Conservation (phyloP, 2,329 filamentous ascomycete species). For the Diaporthe ilicicola region DNA sequence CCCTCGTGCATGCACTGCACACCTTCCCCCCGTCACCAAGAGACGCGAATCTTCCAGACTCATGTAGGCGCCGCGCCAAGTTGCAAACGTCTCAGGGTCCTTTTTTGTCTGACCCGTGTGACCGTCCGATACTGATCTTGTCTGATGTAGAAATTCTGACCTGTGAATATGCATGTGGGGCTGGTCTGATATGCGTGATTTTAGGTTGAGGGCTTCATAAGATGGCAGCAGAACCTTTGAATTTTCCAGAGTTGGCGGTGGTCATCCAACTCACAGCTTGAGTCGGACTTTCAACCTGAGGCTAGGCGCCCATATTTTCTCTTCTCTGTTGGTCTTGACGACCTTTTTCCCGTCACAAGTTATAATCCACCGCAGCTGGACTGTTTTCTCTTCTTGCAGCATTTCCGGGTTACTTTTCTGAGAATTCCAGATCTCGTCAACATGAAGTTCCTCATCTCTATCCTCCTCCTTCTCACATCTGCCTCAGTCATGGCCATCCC, state of each 20-base stretch:
- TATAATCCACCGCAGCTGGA: slow-evolving; percentile 5
- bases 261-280: slow-evolving; percentile 16
- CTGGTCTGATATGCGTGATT: slow-evolving; percentile 15
- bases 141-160: slow-evolving; percentile 12
- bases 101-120: slow-evolving; percentile 13
- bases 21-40: neutral
- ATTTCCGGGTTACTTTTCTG: too few relatives aligned
- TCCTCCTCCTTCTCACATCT: slow-evolving; percentile 18
- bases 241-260: neutral
- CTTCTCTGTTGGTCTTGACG: slow-evolving; percentile 13
- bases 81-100: slow-evolving; percentile 15
- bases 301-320: slow-evolving; percentile 13
- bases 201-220: slow-evolving; percentile 13
- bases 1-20: neutral
- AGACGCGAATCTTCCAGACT: neutral
- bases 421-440: neutral
- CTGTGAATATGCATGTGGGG: slow-evolving; percentile 4
- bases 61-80: slow-evolving; percentile 22
- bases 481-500: slow-evolving; percentile 18
- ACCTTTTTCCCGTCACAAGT: neutral
- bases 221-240: slow-evolving; percentile 6
- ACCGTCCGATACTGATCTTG: slow-evolving; percentile 17
- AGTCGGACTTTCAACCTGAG: neutral
- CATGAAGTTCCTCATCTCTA: slow-evolving; percentile 19
- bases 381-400: neutral